Evolutionary conservation across 257 asterid species (phyloP).

Genomic region (Solanum gandarillasii): DNA sequence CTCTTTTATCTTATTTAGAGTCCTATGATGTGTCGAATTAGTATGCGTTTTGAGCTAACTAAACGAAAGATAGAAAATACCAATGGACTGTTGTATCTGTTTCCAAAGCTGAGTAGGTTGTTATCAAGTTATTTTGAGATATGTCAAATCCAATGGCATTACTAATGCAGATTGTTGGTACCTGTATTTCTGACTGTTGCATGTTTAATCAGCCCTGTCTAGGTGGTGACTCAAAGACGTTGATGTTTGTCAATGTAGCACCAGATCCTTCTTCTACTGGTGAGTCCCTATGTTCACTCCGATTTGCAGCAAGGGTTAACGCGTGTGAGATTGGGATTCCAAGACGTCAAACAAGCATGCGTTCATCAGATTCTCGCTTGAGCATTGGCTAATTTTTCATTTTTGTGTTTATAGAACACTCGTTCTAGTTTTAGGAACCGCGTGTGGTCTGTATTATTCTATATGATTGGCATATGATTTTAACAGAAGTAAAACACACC

Average conservation of each 20-base stretch:
- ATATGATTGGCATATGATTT: conserved; percentile 20
- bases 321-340: conserved; percentile 95
- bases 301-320: conserved; percentile 90
- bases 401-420: conserved; percentile 2
- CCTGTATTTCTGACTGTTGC: neutral
- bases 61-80: neutral
- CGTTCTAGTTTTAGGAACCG: conserved; percentile 16
- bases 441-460: conserved; percentile 23
- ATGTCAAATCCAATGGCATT: neutral
- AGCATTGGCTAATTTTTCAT: conserved; percentile 59
- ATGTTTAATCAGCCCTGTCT: conserved; percentile 69
- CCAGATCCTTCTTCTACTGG: conserved; percentile 77
- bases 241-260: conserved; percentile 88
- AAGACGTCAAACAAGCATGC: conserved; percentile 75
- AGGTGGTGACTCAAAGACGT: conserved; percentile 90
- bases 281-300: conserved; percentile 90
- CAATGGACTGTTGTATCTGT: neutral
- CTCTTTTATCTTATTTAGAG: neutral
- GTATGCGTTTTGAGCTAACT: neutral
- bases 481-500: conserved; percentile 10
- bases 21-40: neutral
- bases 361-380: conserved; percentile 61
- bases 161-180: neutral
- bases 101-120: neutral
- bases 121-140: neutral